Evolutionary conservation across 768 basidiomycete genomes (phyloP), one percentile per base, ranked within the genome.

Genomic region (button mushroom (Agaricus bisporus)): DNA sequence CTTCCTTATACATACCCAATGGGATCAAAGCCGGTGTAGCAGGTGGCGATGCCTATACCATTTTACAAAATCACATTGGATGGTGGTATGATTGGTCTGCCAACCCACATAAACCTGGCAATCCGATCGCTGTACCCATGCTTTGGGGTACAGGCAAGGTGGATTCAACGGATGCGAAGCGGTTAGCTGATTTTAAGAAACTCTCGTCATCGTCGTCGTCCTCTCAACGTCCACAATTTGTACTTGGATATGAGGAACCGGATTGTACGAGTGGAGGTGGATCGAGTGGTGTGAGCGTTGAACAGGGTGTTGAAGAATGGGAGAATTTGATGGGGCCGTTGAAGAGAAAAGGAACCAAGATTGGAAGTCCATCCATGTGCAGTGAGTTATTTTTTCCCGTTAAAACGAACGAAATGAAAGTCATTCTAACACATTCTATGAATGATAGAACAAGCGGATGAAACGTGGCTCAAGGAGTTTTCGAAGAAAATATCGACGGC

Each of bases 31-130:
- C 75, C 4, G 76, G 75, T 20, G 73, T 75, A 22, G 73, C 76
- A 29, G 75, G 73, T 15, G 76, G 75, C 0, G 71, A 77, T 51
- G 70, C 73, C 10, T 72, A 70, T 55, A 59, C 65, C n/a, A 66
- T 57, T 51, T 56, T 76, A 46, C 64, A 71, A 48, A 62, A 68
- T 58, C 71, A 74, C 59, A 72, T 77, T 38, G 75, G 76, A 14
- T 77, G 74, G 74, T 77, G 73, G 73, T 76, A 76, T 51, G 76
- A 77, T 58, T 77, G 76, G 74, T 65, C 74, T 8, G 73, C 75
- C 2, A 66, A 66, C 42, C 76, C 75, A 1, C 66, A 65, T 1
- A 70, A 72, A 60, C 56, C 68, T 10, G 72, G 73, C n/a, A 64
- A 57, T 41, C 69, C 72, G 11, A 66, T 76, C 37, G 65, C 68